phyloP scores from a whole-genome alignment of 805 yeast species.

The Metschnikowia chrysomelidarum region DNA sequence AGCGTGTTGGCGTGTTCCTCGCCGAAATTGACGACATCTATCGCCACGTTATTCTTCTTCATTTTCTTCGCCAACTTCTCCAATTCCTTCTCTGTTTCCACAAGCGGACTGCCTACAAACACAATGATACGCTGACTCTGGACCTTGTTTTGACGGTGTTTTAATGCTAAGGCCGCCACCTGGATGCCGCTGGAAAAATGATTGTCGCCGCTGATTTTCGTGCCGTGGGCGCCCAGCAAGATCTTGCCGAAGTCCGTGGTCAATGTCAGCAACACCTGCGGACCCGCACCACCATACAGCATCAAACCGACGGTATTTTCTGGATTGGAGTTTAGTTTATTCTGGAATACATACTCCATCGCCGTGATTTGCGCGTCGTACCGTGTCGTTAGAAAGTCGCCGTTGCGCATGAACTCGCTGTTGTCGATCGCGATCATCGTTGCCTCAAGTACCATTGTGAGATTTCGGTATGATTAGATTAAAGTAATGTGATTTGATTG shows the following conservation, averaged over 20 bases:
- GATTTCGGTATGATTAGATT: no score
- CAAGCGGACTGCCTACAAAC: conserved; percentile 85
- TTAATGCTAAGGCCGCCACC: conserved; percentile 87
- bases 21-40: conserved; percentile 90
- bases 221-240: conserved; percentile 78
- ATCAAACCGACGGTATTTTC: conserved; percentile 91
- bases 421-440: conserved; percentile 94
- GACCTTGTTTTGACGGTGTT: conserved; percentile 92
- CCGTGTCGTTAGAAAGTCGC: conserved; percentile 85
- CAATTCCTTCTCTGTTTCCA: conserved; percentile 65
- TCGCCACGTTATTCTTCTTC: conserved; percentile 89
- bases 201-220: conserved; percentile 61
- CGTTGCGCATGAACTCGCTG: conserved; percentile 94
- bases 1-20: conserved; percentile 76
- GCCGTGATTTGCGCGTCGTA: conserved; percentile 92
- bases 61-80: conserved; percentile 84
- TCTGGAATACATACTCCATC: conserved; percentile 79
- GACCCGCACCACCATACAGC: conserved; percentile 81
- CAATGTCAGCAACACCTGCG: conserved; percentile 83
- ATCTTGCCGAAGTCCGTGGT: conserved; percentile 86
- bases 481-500: no score
- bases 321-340: conserved; percentile 85
- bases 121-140: conserved; percentile 88
- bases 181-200: conserved; percentile 83
- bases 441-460: conserved; percentile 88